Evolutionary conservation across 176 grass and related monocot genomes (phyloP), one percentile per base, ranked within the genome.

Genomic region (Eleusine indica): DNA sequence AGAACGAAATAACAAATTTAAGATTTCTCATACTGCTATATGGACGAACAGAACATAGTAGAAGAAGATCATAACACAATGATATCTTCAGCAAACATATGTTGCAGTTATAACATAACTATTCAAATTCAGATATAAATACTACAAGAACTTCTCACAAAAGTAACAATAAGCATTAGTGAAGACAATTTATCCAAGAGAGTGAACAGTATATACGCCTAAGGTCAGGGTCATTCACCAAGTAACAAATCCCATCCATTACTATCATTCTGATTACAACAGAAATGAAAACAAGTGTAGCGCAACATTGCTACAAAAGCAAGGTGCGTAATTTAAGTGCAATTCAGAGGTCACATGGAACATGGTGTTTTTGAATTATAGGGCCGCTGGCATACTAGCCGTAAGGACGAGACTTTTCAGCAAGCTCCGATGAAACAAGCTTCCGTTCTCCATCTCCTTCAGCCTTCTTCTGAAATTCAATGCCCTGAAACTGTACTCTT

Each of bases 401-500:
- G 71, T 81, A 91, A 85, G 83, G 83, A 83, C 78, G 80, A 77
- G 89, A 76, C 39, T 89, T 84, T 86, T 90, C 80, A 77, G 82
- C 78, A 70, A 37, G 80, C 41, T 85, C 87, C 16, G 49, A 13
- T 4, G 70, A 85, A 87, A 54, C 70, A 72, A 70, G 35, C 44
- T 77, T 83, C 18, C 52, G 7, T 76, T 87, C 68, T 78, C 90
- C 70, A 76, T 92, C 83, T 65, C 51, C 81, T 64, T 85, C 61
- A 51, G 44, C 25, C 80, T 89, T 91, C 68, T 94, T 94, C 39
- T 75, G 88, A 78, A 92, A 96, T 87, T 96, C 91, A 84, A 92
- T 85, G 54, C 91, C 97, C 66, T 96, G 89, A 88, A 96, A 96
- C 75, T 83, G 81, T 74, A 99, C 91, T 80, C 89, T 93, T 29